Evolutionary conservation across 2,329 filamentous ascomycete genomes (phyloP).

Genomic region (Scedosporium dehoogii): DNA sequence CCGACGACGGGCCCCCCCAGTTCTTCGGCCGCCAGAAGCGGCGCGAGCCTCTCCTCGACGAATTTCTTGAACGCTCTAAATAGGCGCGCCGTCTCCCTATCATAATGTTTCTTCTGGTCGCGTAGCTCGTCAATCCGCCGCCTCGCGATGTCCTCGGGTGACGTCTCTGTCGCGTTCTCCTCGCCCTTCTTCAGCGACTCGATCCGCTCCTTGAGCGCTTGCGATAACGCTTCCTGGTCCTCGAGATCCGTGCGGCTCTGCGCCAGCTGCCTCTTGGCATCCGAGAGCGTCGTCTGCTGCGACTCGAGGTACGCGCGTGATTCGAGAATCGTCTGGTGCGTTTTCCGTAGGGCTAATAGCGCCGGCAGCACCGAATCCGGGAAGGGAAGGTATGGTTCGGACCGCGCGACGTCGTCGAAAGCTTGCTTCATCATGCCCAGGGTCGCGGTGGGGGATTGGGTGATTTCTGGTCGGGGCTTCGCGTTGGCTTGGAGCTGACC

Average conservation of each 20-base stretch:
- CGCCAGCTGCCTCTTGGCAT: constrained; percentile 37
- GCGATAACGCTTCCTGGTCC: constrained; percentile 46
- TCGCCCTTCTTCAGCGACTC: constrained; percentile 47
- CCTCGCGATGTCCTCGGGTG: constrained; percentile 49
- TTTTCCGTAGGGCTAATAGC: constrained; percentile 60
- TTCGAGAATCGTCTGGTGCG: constrained; percentile 53
- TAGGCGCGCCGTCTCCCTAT: constrained; percentile 49
- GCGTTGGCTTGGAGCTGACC: constrained; percentile 13
- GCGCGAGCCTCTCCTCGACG: constrained; percentile 58
- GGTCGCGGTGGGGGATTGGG: constrained; percentile 13
- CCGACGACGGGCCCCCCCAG: constrained; percentile 76
- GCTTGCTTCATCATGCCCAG: constrained; percentile 48
- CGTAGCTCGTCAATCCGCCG: constrained; percentile 54
- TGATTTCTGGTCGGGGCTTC: constrained; percentile 5
- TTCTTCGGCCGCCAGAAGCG: constrained; percentile 74
- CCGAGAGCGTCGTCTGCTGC: constrained; percentile 31
- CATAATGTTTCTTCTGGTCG: constrained; percentile 48
- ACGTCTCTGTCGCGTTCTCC: constrained; percentile 45
- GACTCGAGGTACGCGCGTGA: constrained; percentile 48
- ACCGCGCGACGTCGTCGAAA: constrained; percentile 52
- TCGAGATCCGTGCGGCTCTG: constrained; percentile 37
- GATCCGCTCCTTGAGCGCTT: constrained; percentile 47
- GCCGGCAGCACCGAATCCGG: constrained; percentile 60
- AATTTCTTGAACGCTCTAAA: constrained; percentile 59
- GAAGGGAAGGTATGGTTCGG: constrained; percentile 56